phyloP scores from a whole-genome alignment of 805 yeast genomes.

The Candida orba region DNA sequence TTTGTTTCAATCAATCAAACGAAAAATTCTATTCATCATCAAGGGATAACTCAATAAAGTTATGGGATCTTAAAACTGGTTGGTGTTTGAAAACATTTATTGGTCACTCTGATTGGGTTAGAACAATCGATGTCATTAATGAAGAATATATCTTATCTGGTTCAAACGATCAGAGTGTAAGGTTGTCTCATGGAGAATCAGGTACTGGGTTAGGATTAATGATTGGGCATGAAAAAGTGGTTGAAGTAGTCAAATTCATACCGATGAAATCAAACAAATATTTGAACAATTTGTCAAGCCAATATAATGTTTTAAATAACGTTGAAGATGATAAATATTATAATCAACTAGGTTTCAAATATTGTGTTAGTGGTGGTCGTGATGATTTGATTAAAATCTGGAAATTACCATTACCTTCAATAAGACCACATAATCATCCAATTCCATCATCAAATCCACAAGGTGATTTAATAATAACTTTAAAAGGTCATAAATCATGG shows the following conservation, averaged over 20 bases:
- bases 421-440: constrained; percentile 49
- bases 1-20: constrained; percentile 38
- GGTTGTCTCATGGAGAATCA: constrained; percentile 57
- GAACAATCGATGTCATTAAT: constrained; percentile 47
- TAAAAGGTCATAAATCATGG: constrained; percentile 84
- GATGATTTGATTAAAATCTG: constrained; percentile 71
- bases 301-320: constrained; percentile 11
- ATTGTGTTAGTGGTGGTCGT: constrained; percentile 72
- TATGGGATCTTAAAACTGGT: constrained; percentile 67
- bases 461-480: constrained; percentile 49
- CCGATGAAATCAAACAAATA: constrained; percentile 43
- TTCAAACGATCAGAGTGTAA: constrained; percentile 69
- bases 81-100: constrained; percentile 57
- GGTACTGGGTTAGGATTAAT: constrained; percentile 64
- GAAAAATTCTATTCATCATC: constrained; percentile 52
- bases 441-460: constrained; percentile 53
- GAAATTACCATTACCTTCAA: constrained; percentile 62
- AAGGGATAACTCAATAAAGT: constrained; percentile 51
- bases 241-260: constrained; percentile 65
- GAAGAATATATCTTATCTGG: constrained; percentile 63
- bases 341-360: constrained; percentile 49
- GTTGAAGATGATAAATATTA: constrained; percentile 22
- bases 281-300: constrained; percentile 38
- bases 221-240: constrained; percentile 76
- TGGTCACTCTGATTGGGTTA: constrained; percentile 88